phyloP scores from a whole-genome alignment of 768 basidiomycete species.

The Hygrophoropsis aurantiaca region DNA sequence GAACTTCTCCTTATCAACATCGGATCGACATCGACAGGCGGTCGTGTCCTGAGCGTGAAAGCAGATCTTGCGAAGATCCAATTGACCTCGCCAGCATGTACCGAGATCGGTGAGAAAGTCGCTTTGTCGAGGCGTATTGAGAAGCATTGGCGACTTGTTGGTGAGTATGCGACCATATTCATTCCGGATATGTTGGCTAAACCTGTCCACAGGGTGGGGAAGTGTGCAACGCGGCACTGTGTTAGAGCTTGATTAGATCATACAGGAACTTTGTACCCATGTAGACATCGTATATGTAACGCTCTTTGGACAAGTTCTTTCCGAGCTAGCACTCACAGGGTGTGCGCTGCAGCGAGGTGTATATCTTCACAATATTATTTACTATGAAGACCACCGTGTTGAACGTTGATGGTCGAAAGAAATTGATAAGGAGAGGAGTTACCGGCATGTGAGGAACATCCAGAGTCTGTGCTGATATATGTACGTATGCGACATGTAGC shows the following conservation, averaged over 20 bases:
- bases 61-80: slow-evolving; percentile 94
- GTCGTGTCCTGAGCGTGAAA: slow-evolving; percentile 91
- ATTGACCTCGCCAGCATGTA: slow-evolving; percentile 92
- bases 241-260: slow-evolving; percentile 66
- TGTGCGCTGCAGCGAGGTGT: no score
- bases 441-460: background rate
- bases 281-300: background rate
- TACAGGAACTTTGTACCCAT: background rate
- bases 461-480: background rate
- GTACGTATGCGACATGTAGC: no score
- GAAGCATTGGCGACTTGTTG: slow-evolving; percentile 97
- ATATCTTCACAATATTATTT: no score
- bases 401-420: background rate
- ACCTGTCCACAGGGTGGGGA: slow-evolving; percentile 51
- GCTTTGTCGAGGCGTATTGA: slow-evolving; percentile 93
- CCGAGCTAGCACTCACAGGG: no score
- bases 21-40: slow-evolving; percentile 95
- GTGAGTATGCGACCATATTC: slow-evolving; percentile 46
- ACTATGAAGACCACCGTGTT: no score
- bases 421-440: background rate
- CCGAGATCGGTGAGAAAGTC: slow-evolving; percentile 97
- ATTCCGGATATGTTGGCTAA: background rate
- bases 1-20: slow-evolving; percentile 97
- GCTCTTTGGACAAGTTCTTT: no score
- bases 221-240: slow-evolving; percentile 85